Percentiles rank a stretch among this genome's conserved stretches.
These are phyloP conservation scores for Ophiostoma sp. DNA, from an alignment of 2,329 filamentous ascomycete genomes.

Conservation along the genomic window DNA sequence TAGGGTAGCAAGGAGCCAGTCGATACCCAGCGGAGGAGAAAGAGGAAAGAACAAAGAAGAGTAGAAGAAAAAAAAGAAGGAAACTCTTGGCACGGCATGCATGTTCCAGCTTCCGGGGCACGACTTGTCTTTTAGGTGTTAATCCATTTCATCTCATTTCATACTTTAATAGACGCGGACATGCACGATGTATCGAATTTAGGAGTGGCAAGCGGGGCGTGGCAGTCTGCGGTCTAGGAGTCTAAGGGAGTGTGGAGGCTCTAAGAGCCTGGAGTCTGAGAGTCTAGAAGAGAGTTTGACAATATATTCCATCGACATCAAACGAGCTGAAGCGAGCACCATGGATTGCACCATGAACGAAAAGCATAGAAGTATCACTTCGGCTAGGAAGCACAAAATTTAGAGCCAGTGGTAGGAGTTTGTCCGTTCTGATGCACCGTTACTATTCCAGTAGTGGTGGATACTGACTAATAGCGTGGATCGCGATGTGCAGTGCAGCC, in stretches of 20 bases:
- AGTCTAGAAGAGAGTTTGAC: background rate
- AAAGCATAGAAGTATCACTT: no score
- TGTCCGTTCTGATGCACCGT: no score
- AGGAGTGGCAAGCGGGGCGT: background rate
- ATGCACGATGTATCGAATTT: conserved; percentile 2
- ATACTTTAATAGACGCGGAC: conserved; percentile 4
- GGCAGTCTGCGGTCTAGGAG: no score
- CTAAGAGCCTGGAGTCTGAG: background rate
- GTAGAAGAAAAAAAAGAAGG: conserved; percentile 4
- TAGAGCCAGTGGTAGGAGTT: no score
- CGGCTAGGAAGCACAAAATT: no score
- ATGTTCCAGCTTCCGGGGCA: conserved; percentile 8
- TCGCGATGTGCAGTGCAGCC: conserved; percentile 8
- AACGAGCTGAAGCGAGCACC: no score
- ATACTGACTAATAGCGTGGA: background rate
- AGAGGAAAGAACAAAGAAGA: background rate
- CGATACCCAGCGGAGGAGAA: background rate
- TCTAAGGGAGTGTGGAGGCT: no score
- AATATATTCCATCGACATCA: no score
- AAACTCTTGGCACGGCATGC: conserved; percentile 1
- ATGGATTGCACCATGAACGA: no score
- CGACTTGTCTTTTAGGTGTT: background rate
- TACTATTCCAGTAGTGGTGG: no score
- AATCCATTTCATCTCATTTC: conserved; percentile 7
- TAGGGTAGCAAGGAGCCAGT: no score